phyloP scores from a whole-genome alignment of 768 basidiomycete species.

The Mrakia blollopis region DNA sequence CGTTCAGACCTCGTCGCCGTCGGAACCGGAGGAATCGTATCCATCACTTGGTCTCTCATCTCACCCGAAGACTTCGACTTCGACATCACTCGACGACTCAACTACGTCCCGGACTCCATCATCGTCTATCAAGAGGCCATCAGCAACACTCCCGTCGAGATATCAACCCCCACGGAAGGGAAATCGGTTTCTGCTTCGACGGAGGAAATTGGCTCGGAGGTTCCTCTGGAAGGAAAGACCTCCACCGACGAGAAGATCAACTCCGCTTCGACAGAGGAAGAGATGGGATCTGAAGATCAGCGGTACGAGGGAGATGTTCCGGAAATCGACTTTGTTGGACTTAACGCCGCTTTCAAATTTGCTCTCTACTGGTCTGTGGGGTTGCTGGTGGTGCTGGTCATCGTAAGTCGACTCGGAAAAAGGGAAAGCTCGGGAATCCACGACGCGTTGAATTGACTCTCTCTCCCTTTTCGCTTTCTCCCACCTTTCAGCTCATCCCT shows the following conservation, averaged over 20 bases:
- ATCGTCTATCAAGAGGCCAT: constrained; percentile 15
- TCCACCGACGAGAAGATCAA: constrained; percentile 33
- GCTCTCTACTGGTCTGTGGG: constrained; percentile 68
- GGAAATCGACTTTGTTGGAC: constrained; percentile 30
- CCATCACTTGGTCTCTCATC: constrained; percentile 60
- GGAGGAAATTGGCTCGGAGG: too few relatives aligned
- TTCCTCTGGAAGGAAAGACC: constrained; percentile 34
- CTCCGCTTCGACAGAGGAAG: constrained; percentile 9
- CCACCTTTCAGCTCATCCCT: constrained; percentile 54
- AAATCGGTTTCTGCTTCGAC: constrained; percentile 27
- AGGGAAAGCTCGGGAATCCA: neutral
- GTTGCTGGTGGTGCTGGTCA: constrained; percentile 49
- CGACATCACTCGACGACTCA: constrained; percentile 70
- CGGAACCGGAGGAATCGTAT: constrained; percentile 70
- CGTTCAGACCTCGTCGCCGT: constrained; percentile 84
- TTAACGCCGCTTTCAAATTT: constrained; percentile 63
- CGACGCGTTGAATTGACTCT: neutral
- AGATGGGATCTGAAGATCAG: constrained; percentile 1
- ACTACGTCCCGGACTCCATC: constrained; percentile 44
- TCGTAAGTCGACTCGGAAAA: constrained; percentile 35
- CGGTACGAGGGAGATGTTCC: constrained; percentile 14
- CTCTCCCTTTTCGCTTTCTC: neutral
- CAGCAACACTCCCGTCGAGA: neutral
- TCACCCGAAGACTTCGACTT: constrained; percentile 82
- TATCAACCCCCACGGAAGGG: constrained; percentile 19